Evolutionary conservation across 768 basidiomycete species (phyloP).

Genomic region (Amanita inopinata): DNA sequence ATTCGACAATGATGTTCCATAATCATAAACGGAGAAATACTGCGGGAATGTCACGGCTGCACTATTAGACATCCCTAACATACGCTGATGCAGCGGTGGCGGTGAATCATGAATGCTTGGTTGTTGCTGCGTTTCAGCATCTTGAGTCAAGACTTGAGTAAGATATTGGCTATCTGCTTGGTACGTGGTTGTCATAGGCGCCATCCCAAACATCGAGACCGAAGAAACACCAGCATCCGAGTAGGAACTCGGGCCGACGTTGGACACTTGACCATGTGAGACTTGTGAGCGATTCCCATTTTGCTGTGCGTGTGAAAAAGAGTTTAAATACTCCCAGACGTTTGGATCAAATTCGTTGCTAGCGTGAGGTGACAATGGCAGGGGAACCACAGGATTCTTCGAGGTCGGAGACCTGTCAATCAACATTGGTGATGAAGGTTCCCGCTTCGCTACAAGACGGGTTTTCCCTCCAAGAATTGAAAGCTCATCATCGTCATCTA

Average conservation of each 20-base stretch:
- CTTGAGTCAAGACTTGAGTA: slow-evolving; percentile 18
- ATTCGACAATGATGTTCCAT: slow-evolving; percentile 29
- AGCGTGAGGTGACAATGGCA: slow-evolving; percentile 46
- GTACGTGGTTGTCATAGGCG: slow-evolving; percentile 25
- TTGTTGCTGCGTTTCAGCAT: slow-evolving; percentile 15
- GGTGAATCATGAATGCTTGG: no score
- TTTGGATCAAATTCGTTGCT: slow-evolving; percentile 47
- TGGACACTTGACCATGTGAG: slow-evolving; percentile 9
- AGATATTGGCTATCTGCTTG: slow-evolving; percentile 26
- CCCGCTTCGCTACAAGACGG: slow-evolving; percentile 52
- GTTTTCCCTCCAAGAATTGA: slow-evolving; percentile 58
- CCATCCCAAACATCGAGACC: slow-evolving; percentile 38
- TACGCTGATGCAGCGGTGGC: not conserved
- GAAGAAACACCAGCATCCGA: slow-evolving; percentile 31
- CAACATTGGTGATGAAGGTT: slow-evolving; percentile 43
- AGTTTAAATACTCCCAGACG: slow-evolving; percentile 60
- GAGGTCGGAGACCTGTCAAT: slow-evolving; percentile 63
- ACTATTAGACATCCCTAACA: not conserved
- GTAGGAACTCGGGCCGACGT: slow-evolving; percentile 16
- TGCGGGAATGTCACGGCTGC: slow-evolving; percentile 34
- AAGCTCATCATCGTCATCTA: slow-evolving; percentile 53
- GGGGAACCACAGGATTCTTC: slow-evolving; percentile 61
- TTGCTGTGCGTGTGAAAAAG: slow-evolving; percentile 30
- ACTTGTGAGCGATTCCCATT: slow-evolving; percentile 10
- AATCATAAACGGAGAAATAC: slow-evolving; percentile 74